Conservation (phyloP, 164 flowering plant species). For the Chimonanthus salicifolius region DNA sequence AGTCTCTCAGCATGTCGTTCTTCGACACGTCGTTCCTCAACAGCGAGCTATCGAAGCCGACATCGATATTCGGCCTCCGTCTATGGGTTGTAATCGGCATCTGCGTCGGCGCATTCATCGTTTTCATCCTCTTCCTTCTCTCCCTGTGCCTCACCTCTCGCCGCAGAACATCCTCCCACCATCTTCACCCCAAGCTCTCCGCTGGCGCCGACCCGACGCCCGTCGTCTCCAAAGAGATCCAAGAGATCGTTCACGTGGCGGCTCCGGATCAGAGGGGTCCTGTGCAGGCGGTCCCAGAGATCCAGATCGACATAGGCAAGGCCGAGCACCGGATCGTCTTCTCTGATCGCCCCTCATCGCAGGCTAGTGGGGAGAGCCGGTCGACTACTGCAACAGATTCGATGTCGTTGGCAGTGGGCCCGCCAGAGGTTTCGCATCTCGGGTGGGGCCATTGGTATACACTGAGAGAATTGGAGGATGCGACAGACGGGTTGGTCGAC, state of each 20-base stretch:
- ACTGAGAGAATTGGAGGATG: conserved; percentile 82
- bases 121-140: conserved; percentile 67
- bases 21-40: conserved; percentile 50
- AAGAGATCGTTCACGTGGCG: conserved; percentile 48
- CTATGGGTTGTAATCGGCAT: conserved; percentile 84
- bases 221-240: conserved; percentile 70
- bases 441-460: conserved; percentile 99
- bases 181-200: not conserved
- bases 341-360: conserved; percentile 49
- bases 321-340: conserved; percentile 76
- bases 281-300: conserved; percentile 46
- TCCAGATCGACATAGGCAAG: conserved; percentile 89
- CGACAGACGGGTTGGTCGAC: conserved; percentile 71
- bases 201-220: conserved; percentile 31
- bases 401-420: conserved; percentile 43
- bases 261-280: conserved; percentile 26
- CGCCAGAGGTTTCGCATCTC: conserved; percentile 87
- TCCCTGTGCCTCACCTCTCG: conserved; percentile 73
- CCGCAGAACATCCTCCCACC: conserved; percentile 31
- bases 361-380: conserved; percentile 66
- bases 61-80: conserved; percentile 84
- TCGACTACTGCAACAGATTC: conserved; percentile 52
- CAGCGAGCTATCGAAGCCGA: conserved; percentile 67
- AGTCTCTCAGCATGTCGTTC: conserved; percentile 37
- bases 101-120: conserved; percentile 70